phyloP scores from a whole-genome alignment of 2,329 filamentous ascomycete species.

The Alternaria solani region DNA sequence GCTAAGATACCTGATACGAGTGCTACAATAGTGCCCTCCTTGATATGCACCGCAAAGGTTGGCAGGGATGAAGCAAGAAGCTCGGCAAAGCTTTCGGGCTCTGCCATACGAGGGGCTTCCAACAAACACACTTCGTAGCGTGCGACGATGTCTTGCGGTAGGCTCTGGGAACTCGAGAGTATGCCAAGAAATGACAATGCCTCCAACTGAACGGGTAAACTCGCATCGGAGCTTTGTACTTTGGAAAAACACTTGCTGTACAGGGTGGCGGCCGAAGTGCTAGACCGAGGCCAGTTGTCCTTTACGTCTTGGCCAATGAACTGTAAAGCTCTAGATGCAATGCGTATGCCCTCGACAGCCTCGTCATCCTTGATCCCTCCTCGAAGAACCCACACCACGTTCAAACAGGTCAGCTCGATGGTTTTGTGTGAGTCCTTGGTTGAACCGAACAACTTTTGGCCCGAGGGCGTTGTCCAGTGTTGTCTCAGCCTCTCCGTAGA shows the following conservation, averaged over 20 bases:
- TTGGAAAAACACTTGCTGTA: conserved; percentile 43
- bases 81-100: conserved; percentile 25
- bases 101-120: conserved; percentile 11
- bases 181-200: conserved; percentile 40
- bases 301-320: conserved; percentile 31
- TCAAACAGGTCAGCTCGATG: conserved; percentile 40
- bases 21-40: conserved; percentile 20
- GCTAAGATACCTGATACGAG: conserved; percentile 29
- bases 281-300: conserved; percentile 34
- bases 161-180: conserved; percentile 28
- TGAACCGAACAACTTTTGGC: conserved; percentile 44
- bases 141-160: conserved; percentile 29
- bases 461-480: conserved; percentile 42
- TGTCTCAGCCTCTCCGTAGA: conserved; percentile 14
- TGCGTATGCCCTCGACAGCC: conserved; percentile 43
- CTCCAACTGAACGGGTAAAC: conserved; percentile 39
- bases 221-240: conserved; percentile 29
- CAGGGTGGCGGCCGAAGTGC: conserved; percentile 20
- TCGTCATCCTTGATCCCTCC: conserved; percentile 35
- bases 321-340: conserved; percentile 40
- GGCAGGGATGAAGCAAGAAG: conserved; percentile 36
- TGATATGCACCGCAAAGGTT: conserved; percentile 37
- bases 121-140: conserved; percentile 34
- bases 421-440: conserved; percentile 36
- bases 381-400: conserved; percentile 42